Percentiles rank a stretch among this genome's conserved stretches.
Evolutionary conservation across 2,329 filamentous ascomycete genomes (phyloP).

Genomic region (Monosporascus sp.): DNA sequence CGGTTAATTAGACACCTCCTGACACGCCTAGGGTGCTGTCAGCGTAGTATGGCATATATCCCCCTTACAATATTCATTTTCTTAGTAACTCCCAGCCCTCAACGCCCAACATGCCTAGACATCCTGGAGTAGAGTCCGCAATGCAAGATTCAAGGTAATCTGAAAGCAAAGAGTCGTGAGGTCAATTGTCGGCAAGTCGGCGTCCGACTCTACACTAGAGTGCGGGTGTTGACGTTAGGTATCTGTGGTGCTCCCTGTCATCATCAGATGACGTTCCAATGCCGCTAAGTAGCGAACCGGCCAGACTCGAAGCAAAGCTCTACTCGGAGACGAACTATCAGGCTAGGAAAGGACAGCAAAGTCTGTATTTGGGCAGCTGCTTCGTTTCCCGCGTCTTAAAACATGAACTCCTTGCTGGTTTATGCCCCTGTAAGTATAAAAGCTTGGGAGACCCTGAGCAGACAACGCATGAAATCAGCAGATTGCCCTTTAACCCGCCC

Average conservation of each 20-base stretch:
- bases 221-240: background rate
- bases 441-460: slow-evolving; percentile 12
- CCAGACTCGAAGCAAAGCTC: background rate
- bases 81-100: no score
- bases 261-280: slow-evolving; percentile 25
- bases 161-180: background rate
- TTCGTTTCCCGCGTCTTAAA: slow-evolving; percentile 6
- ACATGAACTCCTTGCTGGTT: slow-evolving; percentile 15
- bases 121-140: no score
- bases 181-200: background rate
- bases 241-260: slow-evolving; percentile 15
- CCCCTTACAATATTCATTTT: no score
- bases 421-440: slow-evolving; percentile 11
- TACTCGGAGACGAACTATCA: slow-evolving; percentile 10
- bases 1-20: no score
- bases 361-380: background rate
- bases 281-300: slow-evolving; percentile 5
- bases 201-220: background rate
- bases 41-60: no score
- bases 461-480: background rate
- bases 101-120: no score
- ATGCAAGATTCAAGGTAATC: background rate
- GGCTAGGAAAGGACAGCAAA: background rate
- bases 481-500: background rate
- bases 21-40: no score